phyloP scores from a whole-genome alignment of 306 rosid species.

The Carpinus fangiana region DNA sequence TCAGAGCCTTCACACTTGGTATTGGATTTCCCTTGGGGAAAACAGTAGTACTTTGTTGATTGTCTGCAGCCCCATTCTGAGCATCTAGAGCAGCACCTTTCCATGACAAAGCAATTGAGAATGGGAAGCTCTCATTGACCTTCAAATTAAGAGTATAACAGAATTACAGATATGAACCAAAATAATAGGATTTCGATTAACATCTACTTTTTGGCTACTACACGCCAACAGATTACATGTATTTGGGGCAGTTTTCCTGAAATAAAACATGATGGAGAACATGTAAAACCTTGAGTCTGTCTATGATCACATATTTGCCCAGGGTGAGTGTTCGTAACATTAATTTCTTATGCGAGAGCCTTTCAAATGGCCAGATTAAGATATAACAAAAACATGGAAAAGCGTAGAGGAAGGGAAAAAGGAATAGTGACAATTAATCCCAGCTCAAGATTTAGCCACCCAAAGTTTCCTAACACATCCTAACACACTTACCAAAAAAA shows the following conservation, averaged over 20 bases:
- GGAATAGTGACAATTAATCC: neutral
- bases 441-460: neutral
- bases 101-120: slow-evolving; percentile 73
- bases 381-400: neutral
- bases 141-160: slow-evolving; percentile 27
- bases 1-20: slow-evolving; percentile 75
- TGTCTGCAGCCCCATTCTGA: slow-evolving; percentile 61
- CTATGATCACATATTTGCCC: neutral
- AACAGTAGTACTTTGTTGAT: slow-evolving; percentile 52
- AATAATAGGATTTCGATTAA: neutral
- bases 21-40: slow-evolving; percentile 85
- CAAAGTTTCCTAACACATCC: too few relatives aligned
- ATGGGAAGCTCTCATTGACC: slow-evolving; percentile 89
- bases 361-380: neutral
- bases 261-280: neutral
- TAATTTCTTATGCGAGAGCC: neutral
- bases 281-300: neutral
- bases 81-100: slow-evolving; percentile 70
- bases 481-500: too few relatives aligned
- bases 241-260: neutral
- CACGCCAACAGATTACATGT: neutral
- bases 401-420: neutral
- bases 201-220: neutral
- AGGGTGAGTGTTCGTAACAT: neutral
- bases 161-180: neutral